Evolutionary conservation across 2,329 filamentous ascomycete genomes (phyloP).

Genomic region (Apiospora koreana): DNA sequence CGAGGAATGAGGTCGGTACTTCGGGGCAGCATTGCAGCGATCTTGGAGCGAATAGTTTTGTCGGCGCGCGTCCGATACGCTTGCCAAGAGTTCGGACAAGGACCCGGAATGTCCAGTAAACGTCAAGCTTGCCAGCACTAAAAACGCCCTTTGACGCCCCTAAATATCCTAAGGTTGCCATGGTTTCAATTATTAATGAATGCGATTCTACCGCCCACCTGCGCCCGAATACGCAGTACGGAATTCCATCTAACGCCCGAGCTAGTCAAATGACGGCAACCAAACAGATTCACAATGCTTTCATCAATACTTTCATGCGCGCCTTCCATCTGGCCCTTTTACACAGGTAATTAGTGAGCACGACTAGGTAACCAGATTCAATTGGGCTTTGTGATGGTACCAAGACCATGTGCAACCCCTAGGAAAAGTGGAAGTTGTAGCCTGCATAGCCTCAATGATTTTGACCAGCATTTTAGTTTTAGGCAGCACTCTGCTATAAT

Average conservation of each 20-base stretch:
- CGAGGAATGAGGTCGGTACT: slow-evolving; percentile 4
- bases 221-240: not conserved
- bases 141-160: not conserved
- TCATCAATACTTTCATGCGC: not conserved
- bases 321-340: not conserved
- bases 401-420: not conserved
- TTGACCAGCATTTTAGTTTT: not conserved
- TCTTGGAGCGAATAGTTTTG: not conserved
- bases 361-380: not conserved
- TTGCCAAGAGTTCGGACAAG: not conserved
- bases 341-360: too few relatives aligned
- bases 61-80: not conserved
- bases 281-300: not conserved
- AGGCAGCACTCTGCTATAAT: slow-evolving; percentile 6
- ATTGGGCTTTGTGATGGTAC: not conserved
- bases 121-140: not conserved
- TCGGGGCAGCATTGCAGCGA: slow-evolving; percentile 10
- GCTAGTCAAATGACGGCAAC: not conserved
- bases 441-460: not conserved
- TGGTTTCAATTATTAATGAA: not conserved
- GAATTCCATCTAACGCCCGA: not conserved
- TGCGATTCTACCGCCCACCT: not conserved
- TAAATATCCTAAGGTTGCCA: not conserved
- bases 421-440: not conserved
- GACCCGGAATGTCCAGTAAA: not conserved